Percentiles rank a stretch among this genome's conserved stretches.
These are phyloP conservation scores for Capsella bursapastoris DNA, from an alignment of 345 rosid genomes.

Conservation along the genomic window DNA sequence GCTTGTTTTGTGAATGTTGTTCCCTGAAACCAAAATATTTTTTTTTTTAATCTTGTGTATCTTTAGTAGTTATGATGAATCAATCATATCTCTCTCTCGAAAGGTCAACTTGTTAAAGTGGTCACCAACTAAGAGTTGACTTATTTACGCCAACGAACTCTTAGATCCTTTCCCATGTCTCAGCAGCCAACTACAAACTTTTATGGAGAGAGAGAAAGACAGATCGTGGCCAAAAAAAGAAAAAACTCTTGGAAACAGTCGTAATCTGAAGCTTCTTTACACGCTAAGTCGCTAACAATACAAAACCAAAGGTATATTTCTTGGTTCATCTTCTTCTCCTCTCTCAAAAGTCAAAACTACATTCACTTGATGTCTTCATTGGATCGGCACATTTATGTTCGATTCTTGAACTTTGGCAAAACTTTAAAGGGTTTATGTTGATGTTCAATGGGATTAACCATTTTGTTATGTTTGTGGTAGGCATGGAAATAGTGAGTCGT, in stretches of 20 bases:
- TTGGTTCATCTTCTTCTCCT: slow-evolving; percentile 2
- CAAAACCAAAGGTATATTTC: background rate
- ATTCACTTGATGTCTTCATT: slow-evolving; percentile 13
- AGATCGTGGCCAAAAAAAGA: slow-evolving; percentile 22
- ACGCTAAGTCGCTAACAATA: background rate
- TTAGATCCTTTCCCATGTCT: slow-evolving; percentile 38
- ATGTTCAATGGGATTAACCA: background rate
- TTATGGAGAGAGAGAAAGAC: slow-evolving; percentile 2
- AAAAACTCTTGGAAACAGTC: slow-evolving; percentile 23
- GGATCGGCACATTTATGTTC: slow-evolving; percentile 29
- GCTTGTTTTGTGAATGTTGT: slow-evolving; percentile 1
- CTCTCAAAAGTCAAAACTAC: slow-evolving; percentile 29
- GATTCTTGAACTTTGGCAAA: slow-evolving; percentile 14
- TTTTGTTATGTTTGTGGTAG: slow-evolving; percentile 40
- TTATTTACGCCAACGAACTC: slow-evolving; percentile 21
- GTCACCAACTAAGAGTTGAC: slow-evolving; percentile 40
- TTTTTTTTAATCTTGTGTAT: background rate
- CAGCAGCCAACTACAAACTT: slow-evolving; percentile 37
- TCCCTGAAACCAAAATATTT: background rate
- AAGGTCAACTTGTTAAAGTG: slow-evolving; percentile 31
- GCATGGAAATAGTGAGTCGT: slow-evolving; percentile 63
- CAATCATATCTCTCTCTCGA: background rate
- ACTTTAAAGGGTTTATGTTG: background rate
- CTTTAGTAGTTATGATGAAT: slow-evolving; percentile 16
- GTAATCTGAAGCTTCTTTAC: slow-evolving; percentile 30